Conservation (phyloP, 148 eudicot genomes). For the Mesembryanthemum crystallinum region DNA sequence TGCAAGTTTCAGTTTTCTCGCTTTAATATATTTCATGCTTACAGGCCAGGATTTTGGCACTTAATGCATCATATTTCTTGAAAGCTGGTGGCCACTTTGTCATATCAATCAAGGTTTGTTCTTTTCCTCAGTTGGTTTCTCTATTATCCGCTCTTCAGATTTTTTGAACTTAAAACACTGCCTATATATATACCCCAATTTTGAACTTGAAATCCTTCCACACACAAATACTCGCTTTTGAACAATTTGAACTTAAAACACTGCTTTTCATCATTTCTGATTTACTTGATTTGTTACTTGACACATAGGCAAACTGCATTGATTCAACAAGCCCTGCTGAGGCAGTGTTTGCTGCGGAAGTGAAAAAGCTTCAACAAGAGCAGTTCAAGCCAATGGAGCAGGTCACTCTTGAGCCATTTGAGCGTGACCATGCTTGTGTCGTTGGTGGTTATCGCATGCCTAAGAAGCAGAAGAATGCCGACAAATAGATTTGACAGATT, state of each 20-base stretch:
- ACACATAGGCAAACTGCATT: conserved; percentile 76
- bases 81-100: conserved; percentile 81
- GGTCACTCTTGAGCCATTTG: conserved; percentile 88
- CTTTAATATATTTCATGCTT: background rate
- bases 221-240: too few relatives aligned
- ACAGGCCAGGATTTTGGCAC: conserved; percentile 86
- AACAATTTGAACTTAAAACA: too few relatives aligned
- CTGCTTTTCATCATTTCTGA: too few relatives aligned
- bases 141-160: too few relatives aligned
- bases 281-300: background rate
- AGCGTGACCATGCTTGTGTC: conserved; percentile 93
- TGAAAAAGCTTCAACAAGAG: conserved; percentile 79
- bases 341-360: conserved; percentile 84
- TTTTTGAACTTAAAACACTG: too few relatives aligned
- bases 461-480: conserved; percentile 71
- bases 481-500: background rate
- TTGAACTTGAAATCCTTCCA: too few relatives aligned
- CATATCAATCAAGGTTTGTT: conserved; percentile 79
- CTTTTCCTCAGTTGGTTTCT: background rate
- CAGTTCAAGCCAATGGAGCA: conserved; percentile 89
- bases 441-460: conserved; percentile 79
- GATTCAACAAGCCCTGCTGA: conserved; percentile 92
- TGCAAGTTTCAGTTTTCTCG: background rate
- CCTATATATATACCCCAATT: too few relatives aligned
- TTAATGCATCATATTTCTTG: conserved; percentile 67